Evolutionary conservation across 371 early-diverging fungal species (phyloP).

Genomic region (Mucor plumbeus): DNA sequence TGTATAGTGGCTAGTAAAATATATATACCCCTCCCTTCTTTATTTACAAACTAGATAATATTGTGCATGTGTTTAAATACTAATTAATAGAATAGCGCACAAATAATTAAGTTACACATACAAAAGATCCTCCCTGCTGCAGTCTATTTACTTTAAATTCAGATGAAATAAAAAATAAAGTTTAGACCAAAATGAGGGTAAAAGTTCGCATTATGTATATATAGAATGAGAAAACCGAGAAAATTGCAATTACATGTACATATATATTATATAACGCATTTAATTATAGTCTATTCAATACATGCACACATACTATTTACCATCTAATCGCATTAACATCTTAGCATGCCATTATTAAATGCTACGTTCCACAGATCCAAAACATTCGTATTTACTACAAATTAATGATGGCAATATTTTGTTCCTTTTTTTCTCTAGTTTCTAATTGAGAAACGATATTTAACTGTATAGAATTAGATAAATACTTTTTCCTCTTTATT

Average conservation of each 20-base stretch:
- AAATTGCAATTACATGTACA: not conserved
- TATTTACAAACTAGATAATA: not conserved
- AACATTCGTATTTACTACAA: not conserved
- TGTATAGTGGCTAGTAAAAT: not conserved
- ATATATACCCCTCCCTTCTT: not conserved
- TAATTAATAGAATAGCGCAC: not conserved
- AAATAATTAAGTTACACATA: not conserved
- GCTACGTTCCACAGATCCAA: conserved; percentile 4
- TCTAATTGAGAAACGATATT: not conserved
- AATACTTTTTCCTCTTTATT: not conserved
- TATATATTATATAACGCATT: no score
- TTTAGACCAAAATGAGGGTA: not conserved
- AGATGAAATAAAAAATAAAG: no score
- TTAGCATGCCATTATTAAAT: not conserved
- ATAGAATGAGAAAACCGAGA: not conserved
- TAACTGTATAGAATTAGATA: not conserved
- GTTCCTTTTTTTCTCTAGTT: not conserved
- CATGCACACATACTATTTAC: not conserved
- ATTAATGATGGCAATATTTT: no score
- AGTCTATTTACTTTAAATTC: no score
- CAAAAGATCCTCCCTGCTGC: not conserved
- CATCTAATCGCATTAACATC: no score
- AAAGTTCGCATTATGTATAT: not conserved
- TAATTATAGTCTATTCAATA: not conserved
- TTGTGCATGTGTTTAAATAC: not conserved